A percentile compares a stretch with the other conserved stretches of the same genome.
These are phyloP conservation scores for Pyrenophora tritici-repentis DNA, from an alignment of 2,329 filamentous ascomycete genomes.

Conservation along the genomic window DNA sequence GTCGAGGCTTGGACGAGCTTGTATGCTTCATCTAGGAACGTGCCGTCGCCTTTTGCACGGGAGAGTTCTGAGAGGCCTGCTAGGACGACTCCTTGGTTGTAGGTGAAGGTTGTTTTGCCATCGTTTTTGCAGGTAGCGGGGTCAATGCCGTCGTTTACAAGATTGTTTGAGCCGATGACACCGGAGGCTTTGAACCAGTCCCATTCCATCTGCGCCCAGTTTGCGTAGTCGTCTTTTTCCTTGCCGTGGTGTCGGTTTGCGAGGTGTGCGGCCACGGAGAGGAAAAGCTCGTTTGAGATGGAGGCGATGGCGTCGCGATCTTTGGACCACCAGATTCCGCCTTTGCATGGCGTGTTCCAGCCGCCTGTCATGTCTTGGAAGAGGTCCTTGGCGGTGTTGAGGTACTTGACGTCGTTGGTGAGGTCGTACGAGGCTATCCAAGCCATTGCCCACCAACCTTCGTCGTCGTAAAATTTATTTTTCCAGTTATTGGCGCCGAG, in stretches of 20 bases:
- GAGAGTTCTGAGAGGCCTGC: slow-evolving; percentile 60
- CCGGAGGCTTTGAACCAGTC: slow-evolving; percentile 57
- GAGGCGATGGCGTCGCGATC: slow-evolving; percentile 59
- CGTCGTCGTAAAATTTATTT: slow-evolving; percentile 64
- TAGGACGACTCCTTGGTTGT: slow-evolving; percentile 65
- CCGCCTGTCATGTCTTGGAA: slow-evolving; percentile 63
- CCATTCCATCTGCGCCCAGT: slow-evolving; percentile 59
- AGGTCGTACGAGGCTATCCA: slow-evolving; percentile 63
- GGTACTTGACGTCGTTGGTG: slow-evolving; percentile 58
- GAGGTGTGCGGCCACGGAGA: slow-evolving; percentile 59
- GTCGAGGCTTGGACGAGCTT: slow-evolving; percentile 37
- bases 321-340: slow-evolving; percentile 64
- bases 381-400: slow-evolving; percentile 58
- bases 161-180: slow-evolving; percentile 57
- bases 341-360: slow-evolving; percentile 54
- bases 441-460: slow-evolving; percentile 67
- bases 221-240: slow-evolving; percentile 50
- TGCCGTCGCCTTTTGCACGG: slow-evolving; percentile 48
- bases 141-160: slow-evolving; percentile 62
- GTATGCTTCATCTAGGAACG: slow-evolving; percentile 31
- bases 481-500: slow-evolving; percentile 47
- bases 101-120: slow-evolving; percentile 57
- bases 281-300: slow-evolving; percentile 64
- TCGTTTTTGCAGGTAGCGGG: slow-evolving; percentile 58
- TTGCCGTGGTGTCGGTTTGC: slow-evolving; percentile 54